A percentile compares a stretch with the other conserved stretches of the same genome.
Evolutionary conservation across 1,139 yeast species (phyloP).

Genomic region (Pichia terricola): DNA sequence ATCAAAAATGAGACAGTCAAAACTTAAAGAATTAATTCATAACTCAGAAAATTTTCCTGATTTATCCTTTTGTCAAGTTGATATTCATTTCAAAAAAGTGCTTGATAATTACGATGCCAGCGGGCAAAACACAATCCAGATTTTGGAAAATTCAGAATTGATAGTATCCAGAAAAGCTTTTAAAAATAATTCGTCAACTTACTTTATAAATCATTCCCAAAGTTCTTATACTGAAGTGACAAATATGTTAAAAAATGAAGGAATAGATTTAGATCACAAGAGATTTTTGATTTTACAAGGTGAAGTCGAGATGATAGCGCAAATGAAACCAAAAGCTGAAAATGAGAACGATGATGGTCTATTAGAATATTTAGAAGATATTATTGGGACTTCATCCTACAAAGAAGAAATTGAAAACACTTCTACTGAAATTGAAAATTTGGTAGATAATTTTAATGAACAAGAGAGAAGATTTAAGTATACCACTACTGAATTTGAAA

Average conservation of each 20-base stretch:
- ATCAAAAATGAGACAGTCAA: constrained; percentile 92
- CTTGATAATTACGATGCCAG: constrained; percentile 46
- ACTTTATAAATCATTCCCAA: constrained; percentile 59
- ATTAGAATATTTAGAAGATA: constrained; percentile 89
- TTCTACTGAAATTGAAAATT: constrained; percentile 36
- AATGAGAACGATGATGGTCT: constrained; percentile 88
- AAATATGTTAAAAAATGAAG: constrained; percentile 61
- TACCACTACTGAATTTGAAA: constrained; percentile 67
- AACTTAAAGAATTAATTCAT: constrained; percentile 82
- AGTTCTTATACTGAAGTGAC: constrained; percentile 81
- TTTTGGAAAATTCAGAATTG: constrained; percentile 48
- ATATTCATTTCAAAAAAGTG: constrained; percentile 81
- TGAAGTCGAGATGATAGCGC: constrained; percentile 96
- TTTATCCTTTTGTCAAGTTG: constrained; percentile 75
- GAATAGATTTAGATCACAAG: constrained; percentile 91
- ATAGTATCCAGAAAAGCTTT: constrained; percentile 74
- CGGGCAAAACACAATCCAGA: constrained; percentile 19
- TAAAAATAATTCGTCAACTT: constrained; percentile 68
- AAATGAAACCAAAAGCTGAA: constrained; percentile 97
- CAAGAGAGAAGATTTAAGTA: constrained; percentile 72
- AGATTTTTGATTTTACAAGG: constrained; percentile 93
- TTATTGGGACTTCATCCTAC: constrained; percentile 86
- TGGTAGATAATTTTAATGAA: constrained; percentile 73
- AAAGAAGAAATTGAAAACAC: constrained; percentile 67
- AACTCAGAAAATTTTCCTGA: constrained; percentile 66